Conservation (phyloP, 345 rosid species). For the Geranium rotundifolium region DNA sequence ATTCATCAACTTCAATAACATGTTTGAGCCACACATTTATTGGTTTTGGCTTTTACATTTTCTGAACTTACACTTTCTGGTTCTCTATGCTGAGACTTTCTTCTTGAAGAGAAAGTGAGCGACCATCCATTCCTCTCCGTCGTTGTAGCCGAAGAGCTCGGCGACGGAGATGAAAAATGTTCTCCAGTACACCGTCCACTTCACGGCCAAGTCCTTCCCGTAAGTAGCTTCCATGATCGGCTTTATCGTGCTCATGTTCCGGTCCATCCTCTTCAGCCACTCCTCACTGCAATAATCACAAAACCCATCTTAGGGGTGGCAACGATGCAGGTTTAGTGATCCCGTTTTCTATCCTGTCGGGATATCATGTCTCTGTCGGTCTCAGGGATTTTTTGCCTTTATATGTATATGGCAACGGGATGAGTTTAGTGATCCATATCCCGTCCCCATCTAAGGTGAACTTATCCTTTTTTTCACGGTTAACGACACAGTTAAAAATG, state of each 20-base stretch:
- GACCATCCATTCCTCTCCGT: constrained; percentile 89
- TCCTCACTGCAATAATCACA: constrained; percentile 43
- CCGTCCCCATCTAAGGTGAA: too few species aligned
- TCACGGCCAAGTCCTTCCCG: constrained; percentile 64
- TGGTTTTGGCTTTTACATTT: not conserved
- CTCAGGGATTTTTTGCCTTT: too few species aligned
- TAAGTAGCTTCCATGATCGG: constrained; percentile 69
- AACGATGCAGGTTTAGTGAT: too few species aligned
- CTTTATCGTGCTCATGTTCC: constrained; percentile 31
- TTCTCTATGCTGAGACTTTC: constrained; percentile 20
- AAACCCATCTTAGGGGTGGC: not conserved
- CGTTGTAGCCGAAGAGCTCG: constrained; percentile 72
- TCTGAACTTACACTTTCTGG: not conserved
- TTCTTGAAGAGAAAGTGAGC: constrained; percentile 63
- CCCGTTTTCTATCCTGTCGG: too few species aligned
- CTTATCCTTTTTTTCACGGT: too few species aligned
- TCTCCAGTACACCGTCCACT: constrained; percentile 87
- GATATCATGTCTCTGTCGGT: too few species aligned
- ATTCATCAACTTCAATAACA: too few species aligned
- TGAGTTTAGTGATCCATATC: too few species aligned
- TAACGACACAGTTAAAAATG: too few species aligned
- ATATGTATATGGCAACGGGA: too few species aligned
- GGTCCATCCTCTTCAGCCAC: constrained; percentile 84
- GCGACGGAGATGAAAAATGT: constrained; percentile 79
- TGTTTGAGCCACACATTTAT: too few species aligned